These are phyloP conservation scores for Nakaseomyces uthaithaninus DNA, from an alignment of 1,139 yeast species.

Conservation along the genomic window DNA sequence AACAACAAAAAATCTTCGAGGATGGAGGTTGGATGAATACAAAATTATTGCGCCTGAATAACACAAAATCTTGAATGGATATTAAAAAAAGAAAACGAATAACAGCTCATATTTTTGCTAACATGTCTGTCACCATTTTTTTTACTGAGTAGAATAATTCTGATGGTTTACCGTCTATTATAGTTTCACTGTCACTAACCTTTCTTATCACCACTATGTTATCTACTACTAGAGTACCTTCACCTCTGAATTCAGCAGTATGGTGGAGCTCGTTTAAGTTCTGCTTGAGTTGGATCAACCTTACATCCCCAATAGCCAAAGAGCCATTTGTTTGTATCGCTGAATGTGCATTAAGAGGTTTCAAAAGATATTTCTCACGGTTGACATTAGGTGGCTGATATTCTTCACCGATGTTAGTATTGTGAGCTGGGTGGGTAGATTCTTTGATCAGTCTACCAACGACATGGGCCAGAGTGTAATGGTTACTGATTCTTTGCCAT, in stretches of 20 bases:
- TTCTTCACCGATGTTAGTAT: constrained; percentile 17
- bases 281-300: constrained; percentile 71
- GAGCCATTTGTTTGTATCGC: constrained; percentile 27
- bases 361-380: constrained; percentile 20
- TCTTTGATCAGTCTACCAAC: constrained; percentile 57
- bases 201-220: constrained; percentile 69
- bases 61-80: too few species aligned
- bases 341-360: constrained; percentile 23
- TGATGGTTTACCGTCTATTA: constrained; percentile 76
- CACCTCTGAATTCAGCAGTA: constrained; percentile 84
- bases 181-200: constrained; percentile 69
- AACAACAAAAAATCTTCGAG: too few species aligned
- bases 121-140: constrained; percentile 63
- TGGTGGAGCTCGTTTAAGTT: constrained; percentile 51
- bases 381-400: constrained; percentile 10
- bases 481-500: constrained; percentile 83
- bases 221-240: constrained; percentile 84
- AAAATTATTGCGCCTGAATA: too few species aligned
- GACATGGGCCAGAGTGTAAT: constrained; percentile 75
- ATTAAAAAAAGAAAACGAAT: too few species aligned
- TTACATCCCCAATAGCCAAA: constrained; percentile 81
- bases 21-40: too few species aligned
- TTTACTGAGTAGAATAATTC: constrained; percentile 74
- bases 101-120: constrained; percentile 45
- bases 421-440: constrained; percentile 13